A percentile compares a stretch with the other conserved stretches of the same genome.
Evolutionary conservation across 192 early-diverging fungal species (phyloP).

Genomic region (Rhizophagus sp.): DNA sequence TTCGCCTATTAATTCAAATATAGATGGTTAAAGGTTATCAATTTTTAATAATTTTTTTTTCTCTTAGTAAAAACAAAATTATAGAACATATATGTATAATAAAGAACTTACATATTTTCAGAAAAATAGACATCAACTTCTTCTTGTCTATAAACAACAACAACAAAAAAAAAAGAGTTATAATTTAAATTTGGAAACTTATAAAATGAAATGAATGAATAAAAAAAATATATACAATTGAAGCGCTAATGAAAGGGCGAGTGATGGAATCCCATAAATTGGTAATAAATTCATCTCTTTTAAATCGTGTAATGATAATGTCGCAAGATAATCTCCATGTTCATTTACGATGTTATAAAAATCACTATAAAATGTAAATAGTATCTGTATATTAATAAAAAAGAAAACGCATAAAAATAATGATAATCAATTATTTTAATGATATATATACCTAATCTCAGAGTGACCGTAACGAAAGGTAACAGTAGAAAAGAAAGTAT

Average conservation of each 20-base stretch:
- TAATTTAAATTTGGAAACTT: neutral
- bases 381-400: neutral
- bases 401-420: neutral
- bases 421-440: neutral
- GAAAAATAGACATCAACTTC: neutral
- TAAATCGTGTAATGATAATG: neutral
- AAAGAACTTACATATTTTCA: neutral
- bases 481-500: slow-evolving; percentile 3
- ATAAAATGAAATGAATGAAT: neutral
- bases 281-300: neutral
- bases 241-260: neutral
- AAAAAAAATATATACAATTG: neutral
- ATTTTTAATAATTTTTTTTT: too few species aligned
- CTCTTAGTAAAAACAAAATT: neutral
- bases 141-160: neutral
- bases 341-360: slow-evolving; percentile 17
- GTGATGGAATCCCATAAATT: neutral
- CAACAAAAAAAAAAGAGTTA: neutral
- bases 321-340: neutral
- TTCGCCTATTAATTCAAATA: too few species aligned
- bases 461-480: neutral
- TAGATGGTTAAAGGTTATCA: too few species aligned
- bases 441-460: neutral
- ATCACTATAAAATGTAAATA: neutral
- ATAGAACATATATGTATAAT: too few species aligned